Evolutionary conservation across 2,329 filamentous ascomycete species (phyloP).

Genomic region (Diaporthe ampelina): DNA sequence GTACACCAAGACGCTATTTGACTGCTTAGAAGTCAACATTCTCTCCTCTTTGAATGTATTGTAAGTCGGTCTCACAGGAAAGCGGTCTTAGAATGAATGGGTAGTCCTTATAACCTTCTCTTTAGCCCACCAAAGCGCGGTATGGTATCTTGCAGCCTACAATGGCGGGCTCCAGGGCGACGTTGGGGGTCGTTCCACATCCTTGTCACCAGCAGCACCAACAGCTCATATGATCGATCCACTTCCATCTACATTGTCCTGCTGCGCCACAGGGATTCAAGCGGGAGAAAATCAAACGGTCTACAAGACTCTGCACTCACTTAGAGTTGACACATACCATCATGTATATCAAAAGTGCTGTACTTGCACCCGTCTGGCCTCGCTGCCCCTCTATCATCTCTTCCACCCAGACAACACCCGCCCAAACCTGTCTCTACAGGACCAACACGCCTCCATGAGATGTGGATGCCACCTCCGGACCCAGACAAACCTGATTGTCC

Average conservation of each 20-base stretch:
- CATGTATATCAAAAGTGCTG: background rate
- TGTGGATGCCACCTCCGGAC: slow-evolving; percentile 16
- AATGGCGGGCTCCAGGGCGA: background rate
- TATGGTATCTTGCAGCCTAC: too few species aligned
- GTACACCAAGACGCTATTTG: too few species aligned
- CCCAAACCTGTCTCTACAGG: slow-evolving; percentile 1
- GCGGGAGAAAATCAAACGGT: background rate
- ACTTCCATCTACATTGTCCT: background rate
- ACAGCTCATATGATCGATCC: background rate
- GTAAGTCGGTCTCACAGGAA: too few species aligned
- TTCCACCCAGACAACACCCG: slow-evolving; percentile 3
- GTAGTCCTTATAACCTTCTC: too few species aligned
- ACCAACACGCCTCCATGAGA: slow-evolving; percentile 3
- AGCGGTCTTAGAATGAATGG: too few species aligned
- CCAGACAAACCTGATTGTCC: slow-evolving; percentile 9
- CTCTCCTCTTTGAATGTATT: too few species aligned
- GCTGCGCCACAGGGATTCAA: background rate
- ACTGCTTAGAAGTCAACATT: too few species aligned
- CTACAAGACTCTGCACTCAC: background rate
- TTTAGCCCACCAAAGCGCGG: too few species aligned
- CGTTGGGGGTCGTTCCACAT: background rate
- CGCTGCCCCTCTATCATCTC: slow-evolving; percentile 1
- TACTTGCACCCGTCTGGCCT: background rate
- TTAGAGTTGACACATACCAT: background rate
- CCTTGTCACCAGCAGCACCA: background rate